Evolutionary conservation across 1,284 basidiomycete species (phyloP).

Genomic region (Stygiomarasmius scandens): DNA sequence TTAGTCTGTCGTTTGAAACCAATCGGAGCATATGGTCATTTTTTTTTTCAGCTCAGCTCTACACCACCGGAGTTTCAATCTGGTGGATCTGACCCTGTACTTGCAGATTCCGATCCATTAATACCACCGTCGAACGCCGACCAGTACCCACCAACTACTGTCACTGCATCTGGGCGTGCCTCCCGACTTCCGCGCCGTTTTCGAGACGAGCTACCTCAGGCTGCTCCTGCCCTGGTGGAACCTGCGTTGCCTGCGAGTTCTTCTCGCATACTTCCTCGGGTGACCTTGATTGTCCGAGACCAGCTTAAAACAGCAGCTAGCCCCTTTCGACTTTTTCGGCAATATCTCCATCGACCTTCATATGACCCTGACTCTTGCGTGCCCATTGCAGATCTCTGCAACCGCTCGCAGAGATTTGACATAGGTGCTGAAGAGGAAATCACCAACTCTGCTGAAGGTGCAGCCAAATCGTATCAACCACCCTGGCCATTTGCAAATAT

Average conservation of each 20-base stretch:
- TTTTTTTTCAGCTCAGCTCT: no score
- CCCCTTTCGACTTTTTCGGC: slow-evolving; percentile 21
- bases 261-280: background rate
- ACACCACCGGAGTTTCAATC: no score
- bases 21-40: no score
- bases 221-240: background rate
- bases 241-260: background rate
- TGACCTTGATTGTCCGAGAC: slow-evolving; percentile 23
- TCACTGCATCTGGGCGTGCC: background rate
- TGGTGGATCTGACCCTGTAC: background rate
- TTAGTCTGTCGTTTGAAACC: no score
- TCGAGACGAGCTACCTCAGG: background rate
- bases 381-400: slow-evolving; percentile 13
- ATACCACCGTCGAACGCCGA: no score
- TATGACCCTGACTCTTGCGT: slow-evolving; percentile 25
- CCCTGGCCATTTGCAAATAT: slow-evolving; percentile 27
- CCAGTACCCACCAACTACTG: background rate
- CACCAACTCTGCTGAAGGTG: background rate
- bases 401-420: background rate
- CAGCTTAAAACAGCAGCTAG: slow-evolving; percentile 20
- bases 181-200: background rate
- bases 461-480: background rate
- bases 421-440: background rate
- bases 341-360: slow-evolving; percentile 25
- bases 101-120: background rate